Evolutionary conservation across 495 filamentous ascomycete species (phyloP).

Genomic region (Daldinia grandis): DNA sequence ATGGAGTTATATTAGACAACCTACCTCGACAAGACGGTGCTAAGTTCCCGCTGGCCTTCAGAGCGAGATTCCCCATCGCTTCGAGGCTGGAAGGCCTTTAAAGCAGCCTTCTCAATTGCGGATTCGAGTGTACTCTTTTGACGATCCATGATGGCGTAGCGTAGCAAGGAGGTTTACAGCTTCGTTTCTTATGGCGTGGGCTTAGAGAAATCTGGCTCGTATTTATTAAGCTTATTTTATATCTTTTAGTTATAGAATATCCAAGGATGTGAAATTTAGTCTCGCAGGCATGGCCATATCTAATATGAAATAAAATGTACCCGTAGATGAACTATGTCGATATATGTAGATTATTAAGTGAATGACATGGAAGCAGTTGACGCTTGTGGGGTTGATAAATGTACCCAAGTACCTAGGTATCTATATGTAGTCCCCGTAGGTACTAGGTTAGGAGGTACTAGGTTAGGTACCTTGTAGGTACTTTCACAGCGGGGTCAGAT

Average conservation of each 20-base stretch:
- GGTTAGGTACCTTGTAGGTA: conserved; percentile 15
- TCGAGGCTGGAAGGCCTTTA: conserved; percentile 54
- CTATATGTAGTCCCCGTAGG: not conserved
- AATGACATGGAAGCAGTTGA: no score
- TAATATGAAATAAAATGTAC: not conserved
- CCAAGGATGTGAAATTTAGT: not conserved
- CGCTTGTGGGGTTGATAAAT: not conserved
- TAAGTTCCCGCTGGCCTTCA: conserved; percentile 49
- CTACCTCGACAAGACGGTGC: conserved; percentile 54
- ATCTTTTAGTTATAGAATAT: not conserved
- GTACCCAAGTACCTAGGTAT: not conserved
- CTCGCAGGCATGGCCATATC: not conserved
- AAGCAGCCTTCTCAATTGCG: conserved; percentile 48
- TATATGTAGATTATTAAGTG: no score
- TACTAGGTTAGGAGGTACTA: not conserved
- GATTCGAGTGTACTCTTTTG: conserved; percentile 33
- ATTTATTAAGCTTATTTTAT: not conserved
- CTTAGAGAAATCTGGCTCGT: not conserved
- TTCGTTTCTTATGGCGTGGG: not conserved
- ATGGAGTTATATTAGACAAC: conserved; percentile 18
- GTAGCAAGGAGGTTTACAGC: not conserved
- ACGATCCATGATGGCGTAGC: conserved; percentile 9
- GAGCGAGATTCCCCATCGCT: conserved; percentile 39
- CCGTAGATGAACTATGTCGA: no score
- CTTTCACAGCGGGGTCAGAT: not conserved